phyloP scores from a whole-genome alignment of 176 grass and related monocot genomes.

The Phoenix roebelenii region DNA sequence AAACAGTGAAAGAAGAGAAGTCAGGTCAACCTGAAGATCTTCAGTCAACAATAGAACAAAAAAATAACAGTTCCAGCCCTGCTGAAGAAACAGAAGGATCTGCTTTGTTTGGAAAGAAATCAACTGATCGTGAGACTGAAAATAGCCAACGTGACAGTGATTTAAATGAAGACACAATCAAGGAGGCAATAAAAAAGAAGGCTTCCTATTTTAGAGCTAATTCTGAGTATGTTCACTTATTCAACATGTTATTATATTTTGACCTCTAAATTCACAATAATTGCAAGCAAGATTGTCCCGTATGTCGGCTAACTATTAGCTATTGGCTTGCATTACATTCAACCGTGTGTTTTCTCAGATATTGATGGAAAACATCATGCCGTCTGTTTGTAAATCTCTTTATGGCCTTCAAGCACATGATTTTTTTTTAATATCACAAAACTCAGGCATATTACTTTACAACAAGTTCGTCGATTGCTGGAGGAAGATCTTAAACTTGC shows the following conservation, averaged over 20 bases:
- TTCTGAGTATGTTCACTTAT: slow-evolving; percentile 55
- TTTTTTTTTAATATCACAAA: slow-evolving; percentile 20
- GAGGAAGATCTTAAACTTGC: slow-evolving; percentile 82
- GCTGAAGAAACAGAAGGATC: slow-evolving; percentile 27
- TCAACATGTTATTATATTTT: background rate
- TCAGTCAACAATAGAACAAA: slow-evolving; percentile 20
- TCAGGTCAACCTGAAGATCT: slow-evolving; percentile 20
- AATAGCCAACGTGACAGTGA: slow-evolving; percentile 28
- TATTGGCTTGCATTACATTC: too few species aligned
- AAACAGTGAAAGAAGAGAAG: slow-evolving; percentile 40
- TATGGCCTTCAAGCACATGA: slow-evolving; percentile 9
- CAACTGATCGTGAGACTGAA: slow-evolving; percentile 16
- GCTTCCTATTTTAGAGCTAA: slow-evolving; percentile 65
- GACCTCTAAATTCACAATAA: too few species aligned
- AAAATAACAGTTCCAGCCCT: slow-evolving; percentile 30
- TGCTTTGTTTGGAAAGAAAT: slow-evolving; percentile 8
- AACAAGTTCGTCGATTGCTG: slow-evolving; percentile 73
- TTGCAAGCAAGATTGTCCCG: too few species aligned
- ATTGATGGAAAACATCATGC: background rate
- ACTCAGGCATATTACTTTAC: slow-evolving; percentile 72
- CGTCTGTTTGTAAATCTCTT: background rate
- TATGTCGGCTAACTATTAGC: too few species aligned
- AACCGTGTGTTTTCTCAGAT: too few species aligned
- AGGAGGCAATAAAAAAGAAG: slow-evolving; percentile 55
- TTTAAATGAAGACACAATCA: slow-evolving; percentile 60